phyloP scores from a whole-genome alignment of 345 rosid genomes.

The Turnera subulata region DNA sequence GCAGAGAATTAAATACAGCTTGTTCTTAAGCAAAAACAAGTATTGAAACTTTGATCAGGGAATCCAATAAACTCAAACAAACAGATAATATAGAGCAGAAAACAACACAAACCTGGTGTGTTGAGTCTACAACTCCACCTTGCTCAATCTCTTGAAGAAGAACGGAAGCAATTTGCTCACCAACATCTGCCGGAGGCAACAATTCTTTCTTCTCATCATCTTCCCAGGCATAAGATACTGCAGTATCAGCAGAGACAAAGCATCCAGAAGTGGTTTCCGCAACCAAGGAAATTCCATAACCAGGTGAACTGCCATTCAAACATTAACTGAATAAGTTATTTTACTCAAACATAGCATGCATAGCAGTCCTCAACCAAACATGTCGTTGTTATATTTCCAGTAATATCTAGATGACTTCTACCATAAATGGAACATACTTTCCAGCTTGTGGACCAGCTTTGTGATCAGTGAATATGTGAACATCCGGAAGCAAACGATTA shows the following conservation, averaged over 20 bases:
- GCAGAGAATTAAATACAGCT: neutral
- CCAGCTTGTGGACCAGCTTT: slow-evolving; percentile 73
- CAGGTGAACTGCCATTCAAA: slow-evolving; percentile 67
- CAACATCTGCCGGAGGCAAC: slow-evolving; percentile 68
- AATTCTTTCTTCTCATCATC: slow-evolving; percentile 53
- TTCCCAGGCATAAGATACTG: slow-evolving; percentile 45
- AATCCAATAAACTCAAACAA: neutral
- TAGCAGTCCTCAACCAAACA: no score
- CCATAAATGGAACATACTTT: no score
- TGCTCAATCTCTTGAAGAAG: slow-evolving; percentile 84
- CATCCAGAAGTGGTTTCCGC: slow-evolving; percentile 92
- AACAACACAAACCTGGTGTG: slow-evolving; percentile 66
- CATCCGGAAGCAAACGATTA: slow-evolving; percentile 81
- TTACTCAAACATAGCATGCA: no score
- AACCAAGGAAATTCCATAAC: slow-evolving; percentile 84
- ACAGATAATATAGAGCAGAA: neutral
- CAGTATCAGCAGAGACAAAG: slow-evolving; percentile 69
- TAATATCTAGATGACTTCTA: no score
- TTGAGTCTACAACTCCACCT: slow-evolving; percentile 94
- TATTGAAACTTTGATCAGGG: neutral
- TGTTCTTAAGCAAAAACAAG: neutral
- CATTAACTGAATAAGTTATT: neutral
- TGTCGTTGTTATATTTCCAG: no score
- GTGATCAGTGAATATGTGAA: slow-evolving; percentile 69
- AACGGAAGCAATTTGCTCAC: slow-evolving; percentile 67